A percentile compares a stretch with the other conserved stretches of the same genome.
phyloP scores from a whole-genome alignment of 2,329 filamentous ascomycete genomes.

The Ophiostoma triangulosporum region DNA sequence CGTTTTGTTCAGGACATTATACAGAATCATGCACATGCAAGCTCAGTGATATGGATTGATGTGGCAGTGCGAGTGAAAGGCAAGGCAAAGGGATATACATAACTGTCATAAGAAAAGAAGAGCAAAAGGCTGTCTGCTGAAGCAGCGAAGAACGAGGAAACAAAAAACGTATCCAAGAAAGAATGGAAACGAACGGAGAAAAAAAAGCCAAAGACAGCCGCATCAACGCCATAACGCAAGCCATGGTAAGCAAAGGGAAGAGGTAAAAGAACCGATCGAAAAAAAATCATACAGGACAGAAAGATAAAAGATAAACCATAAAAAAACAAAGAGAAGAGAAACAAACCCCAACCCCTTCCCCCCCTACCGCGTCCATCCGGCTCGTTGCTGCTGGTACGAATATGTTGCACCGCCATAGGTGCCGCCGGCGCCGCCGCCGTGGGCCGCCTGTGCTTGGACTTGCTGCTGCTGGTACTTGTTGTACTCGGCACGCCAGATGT shows the following conservation, averaged over 20 bases:
- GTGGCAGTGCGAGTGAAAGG: neutral
- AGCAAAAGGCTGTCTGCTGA: neutral
- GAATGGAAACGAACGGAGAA: neutral
- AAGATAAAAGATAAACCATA: neutral
- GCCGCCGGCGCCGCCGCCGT: neutral
- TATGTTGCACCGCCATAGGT: neutral
- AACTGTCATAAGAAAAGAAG: neutral
- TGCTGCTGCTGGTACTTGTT: conserved; percentile 39
- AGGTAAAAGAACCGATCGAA: neutral
- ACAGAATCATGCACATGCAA: too few relatives aligned
- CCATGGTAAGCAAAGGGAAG: neutral
- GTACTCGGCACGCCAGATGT: conserved; percentile 46
- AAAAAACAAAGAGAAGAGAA: neutral
- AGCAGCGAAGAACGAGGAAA: neutral
- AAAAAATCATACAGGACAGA: neutral
- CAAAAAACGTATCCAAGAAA: neutral
- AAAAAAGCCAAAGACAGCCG: neutral
- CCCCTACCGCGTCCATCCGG: neutral
- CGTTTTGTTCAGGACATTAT: too few relatives aligned
- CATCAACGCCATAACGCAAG: neutral
- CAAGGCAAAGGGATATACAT: neutral
- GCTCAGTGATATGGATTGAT: too few relatives aligned
- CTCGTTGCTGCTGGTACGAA: conserved; percentile 1
- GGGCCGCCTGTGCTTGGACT: conserved; percentile 17
- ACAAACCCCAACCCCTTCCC: neutral